phyloP scores from a whole-genome alignment of 2,329 filamentous ascomycete genomes.

The Cladosporium sp. region DNA sequence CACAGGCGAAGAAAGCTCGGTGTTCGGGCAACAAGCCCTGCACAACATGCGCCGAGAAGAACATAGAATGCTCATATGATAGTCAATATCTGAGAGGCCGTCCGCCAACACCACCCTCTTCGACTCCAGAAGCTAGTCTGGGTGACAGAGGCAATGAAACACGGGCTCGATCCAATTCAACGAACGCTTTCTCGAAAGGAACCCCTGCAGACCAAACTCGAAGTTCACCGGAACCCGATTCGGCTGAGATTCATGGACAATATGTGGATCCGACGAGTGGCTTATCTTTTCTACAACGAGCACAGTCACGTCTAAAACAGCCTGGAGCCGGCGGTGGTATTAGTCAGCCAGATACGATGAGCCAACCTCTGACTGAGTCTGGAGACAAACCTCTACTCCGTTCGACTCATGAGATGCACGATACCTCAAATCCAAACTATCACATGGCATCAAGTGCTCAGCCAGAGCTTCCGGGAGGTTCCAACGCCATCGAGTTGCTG shows the following conservation, averaged over 20 bases:
- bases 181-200: no score
- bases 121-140: slow-evolving; percentile 7
- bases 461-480: slow-evolving; percentile 28
- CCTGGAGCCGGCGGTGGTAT: slow-evolving; percentile 14
- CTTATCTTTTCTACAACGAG: slow-evolving; percentile 58
- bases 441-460: background rate
- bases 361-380: slow-evolving; percentile 45
- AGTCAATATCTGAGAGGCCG: slow-evolving; percentile 43
- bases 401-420: slow-evolving; percentile 32
- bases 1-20: slow-evolving; percentile 27
- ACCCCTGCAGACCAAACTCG: background rate
- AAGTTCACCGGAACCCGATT: slow-evolving; percentile 43
- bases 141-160: background rate
- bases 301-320: slow-evolving; percentile 59
- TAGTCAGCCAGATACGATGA: background rate
- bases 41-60: slow-evolving; percentile 27
- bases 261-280: slow-evolving; percentile 52
- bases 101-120: slow-evolving; percentile 38
- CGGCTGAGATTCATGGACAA: slow-evolving; percentile 52
- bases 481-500: slow-evolving; percentile 41
- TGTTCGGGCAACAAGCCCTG: slow-evolving; percentile 36
- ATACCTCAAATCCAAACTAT: background rate
- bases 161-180: no score
- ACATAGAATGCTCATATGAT: slow-evolving; percentile 41
- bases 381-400: slow-evolving; percentile 47